Evolutionary conservation across 306 rosid species (phyloP).

Genomic region (Carpinus viminea): DNA sequence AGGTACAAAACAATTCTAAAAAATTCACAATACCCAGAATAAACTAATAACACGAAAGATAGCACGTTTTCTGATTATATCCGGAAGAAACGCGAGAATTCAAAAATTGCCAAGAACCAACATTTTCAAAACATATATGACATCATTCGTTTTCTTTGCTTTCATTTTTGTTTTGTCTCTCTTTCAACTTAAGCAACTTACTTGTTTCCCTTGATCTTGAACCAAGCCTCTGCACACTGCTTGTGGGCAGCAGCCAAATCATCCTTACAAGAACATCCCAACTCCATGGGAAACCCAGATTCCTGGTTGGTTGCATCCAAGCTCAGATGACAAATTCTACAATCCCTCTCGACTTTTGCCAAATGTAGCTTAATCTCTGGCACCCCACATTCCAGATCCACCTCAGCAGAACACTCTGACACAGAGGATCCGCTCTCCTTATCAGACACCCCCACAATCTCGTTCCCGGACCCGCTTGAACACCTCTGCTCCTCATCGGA

Average conservation of each 20-base stretch:
- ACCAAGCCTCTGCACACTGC: conserved; percentile 96
- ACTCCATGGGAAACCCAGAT: conserved; percentile 79
- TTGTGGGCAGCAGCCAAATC: conserved; percentile 97
- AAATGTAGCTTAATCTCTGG: conserved; percentile 54
- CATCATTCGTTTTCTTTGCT: neutral
- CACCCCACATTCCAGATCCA: conserved; percentile 67
- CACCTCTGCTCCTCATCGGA: conserved; percentile 42
- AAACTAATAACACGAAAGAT: neutral
- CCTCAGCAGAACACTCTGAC: conserved; percentile 55
- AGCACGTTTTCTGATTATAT: neutral
- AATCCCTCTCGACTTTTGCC: conserved; percentile 74
- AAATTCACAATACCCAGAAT: conserved; percentile 3
- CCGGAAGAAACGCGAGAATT: neutral
- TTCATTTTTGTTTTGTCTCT: neutral
- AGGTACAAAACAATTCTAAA: neutral
- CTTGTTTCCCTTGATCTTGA: conserved; percentile 95
- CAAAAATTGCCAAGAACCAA: neutral
- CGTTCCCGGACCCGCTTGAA: conserved; percentile 38
- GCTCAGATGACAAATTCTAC: conserved; percentile 79
- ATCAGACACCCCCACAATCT: conserved; percentile 52
- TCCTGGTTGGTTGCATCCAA: conserved; percentile 74
- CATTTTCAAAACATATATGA: conserved; percentile 6
- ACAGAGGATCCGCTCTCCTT: conserved; percentile 50
- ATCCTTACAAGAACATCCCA: conserved; percentile 88
- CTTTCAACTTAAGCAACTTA: conserved; percentile 34